A percentile compares a stretch with the other conserved stretches of the same genome.
Conservation (phyloP, 1,284 basidiomycete genomes). For the Ceratobasidium sp. region DNA sequence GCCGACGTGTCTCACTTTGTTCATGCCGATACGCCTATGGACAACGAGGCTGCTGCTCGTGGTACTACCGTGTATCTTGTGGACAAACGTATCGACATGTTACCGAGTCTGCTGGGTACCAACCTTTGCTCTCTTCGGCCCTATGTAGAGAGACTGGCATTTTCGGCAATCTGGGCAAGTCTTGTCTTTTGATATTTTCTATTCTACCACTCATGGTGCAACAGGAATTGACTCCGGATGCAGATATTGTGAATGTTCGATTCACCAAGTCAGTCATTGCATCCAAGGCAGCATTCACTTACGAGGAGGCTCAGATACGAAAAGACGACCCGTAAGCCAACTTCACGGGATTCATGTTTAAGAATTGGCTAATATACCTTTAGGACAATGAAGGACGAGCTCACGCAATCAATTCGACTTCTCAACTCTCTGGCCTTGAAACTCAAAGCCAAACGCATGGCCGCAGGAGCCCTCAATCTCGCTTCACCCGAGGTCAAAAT, state of each 20-base stretch:
- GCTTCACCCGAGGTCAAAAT: constrained; percentile 99
- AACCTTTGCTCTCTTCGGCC: constrained; percentile 96
- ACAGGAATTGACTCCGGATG: constrained; percentile 85
- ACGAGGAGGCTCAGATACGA: constrained; percentile 93
- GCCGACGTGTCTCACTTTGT: constrained; percentile 99
- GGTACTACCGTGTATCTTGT: constrained; percentile 99
- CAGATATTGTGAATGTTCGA: constrained; percentile 88
- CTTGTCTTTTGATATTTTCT: neutral
- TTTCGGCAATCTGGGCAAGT: constrained; percentile 94
- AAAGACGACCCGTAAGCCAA: constrained; percentile 86
- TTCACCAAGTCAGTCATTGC: constrained; percentile 98
- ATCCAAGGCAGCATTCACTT: constrained; percentile 96
- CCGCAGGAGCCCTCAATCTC: constrained; percentile 93
- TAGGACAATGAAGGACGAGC: constrained; percentile 77
- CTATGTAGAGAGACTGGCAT: constrained; percentile 92
- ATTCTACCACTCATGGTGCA: neutral
- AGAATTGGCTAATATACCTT: constrained; percentile 16
- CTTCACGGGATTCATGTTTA: neutral
- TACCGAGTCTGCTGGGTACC: constrained; percentile 92
- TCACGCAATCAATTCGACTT: constrained; percentile 89
- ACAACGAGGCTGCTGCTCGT: constrained; percentile 91
- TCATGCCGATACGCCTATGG: constrained; percentile 93
- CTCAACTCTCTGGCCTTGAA: constrained; percentile 91
- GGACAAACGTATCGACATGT: constrained; percentile 99
- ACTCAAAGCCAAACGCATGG: constrained; percentile 87